Percentiles rank a stretch among this genome's conserved stretches.
phyloP scores from a whole-genome alignment of 75 land plant genomes.

The Cryptomeria japonica region DNA sequence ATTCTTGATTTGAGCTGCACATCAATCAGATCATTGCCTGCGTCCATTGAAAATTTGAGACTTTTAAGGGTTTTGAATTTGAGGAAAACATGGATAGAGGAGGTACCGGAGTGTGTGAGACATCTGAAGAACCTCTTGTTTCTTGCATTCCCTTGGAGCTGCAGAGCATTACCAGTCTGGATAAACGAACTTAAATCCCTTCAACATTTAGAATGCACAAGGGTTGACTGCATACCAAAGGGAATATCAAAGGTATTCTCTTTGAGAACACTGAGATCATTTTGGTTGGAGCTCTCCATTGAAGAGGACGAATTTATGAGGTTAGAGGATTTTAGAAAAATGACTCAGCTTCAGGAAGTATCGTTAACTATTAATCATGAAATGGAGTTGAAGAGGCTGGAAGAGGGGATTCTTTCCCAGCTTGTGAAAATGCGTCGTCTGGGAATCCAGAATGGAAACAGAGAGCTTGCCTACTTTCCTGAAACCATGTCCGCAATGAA shows the following conservation, averaged over 20 bases:
- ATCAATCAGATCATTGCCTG: no score
- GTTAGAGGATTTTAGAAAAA: background rate
- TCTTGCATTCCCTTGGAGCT: background rate
- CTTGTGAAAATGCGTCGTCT: background rate
- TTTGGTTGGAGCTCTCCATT: background rate
- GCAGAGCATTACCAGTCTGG: background rate
- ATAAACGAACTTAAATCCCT: background rate
- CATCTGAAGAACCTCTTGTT: background rate
- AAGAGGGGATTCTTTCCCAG: background rate
- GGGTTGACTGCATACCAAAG: no score
- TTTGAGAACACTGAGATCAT: background rate
- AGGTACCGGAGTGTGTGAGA: background rate
- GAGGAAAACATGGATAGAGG: background rate
- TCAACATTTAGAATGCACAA: no score
- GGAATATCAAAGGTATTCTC: no score
- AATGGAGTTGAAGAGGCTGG: background rate
- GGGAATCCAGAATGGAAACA: background rate
- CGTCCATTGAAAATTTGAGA: no score
- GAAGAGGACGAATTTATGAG: background rate
- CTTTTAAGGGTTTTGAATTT: background rate
- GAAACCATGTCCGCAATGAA: background rate
- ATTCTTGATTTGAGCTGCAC: no score
- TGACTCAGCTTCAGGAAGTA: background rate
- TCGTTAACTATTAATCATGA: background rate
- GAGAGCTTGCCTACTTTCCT: background rate